These are phyloP conservation scores for Xylaria sp. DNA, from an alignment of 2,329 filamentous ascomycete species.

Conservation along the genomic window DNA sequence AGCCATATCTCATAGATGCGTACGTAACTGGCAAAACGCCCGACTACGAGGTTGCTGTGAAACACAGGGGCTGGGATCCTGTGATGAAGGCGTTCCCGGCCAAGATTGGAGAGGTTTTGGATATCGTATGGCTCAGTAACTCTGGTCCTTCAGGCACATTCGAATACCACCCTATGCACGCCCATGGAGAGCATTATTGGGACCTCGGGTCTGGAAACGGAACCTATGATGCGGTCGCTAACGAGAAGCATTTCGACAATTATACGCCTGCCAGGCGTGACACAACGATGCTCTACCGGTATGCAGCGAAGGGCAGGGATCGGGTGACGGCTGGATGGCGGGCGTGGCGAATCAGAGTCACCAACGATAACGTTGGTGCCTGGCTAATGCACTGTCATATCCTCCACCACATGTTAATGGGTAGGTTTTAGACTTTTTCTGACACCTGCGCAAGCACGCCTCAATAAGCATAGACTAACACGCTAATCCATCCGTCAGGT, in stretches of 20 bases:
- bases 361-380: slow-evolving; percentile 56
- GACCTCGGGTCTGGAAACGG: slow-evolving; percentile 60
- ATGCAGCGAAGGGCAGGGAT: slow-evolving; percentile 48
- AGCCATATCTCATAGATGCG: slow-evolving; percentile 58
- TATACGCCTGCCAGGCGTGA: slow-evolving; percentile 49
- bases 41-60: slow-evolving; percentile 55
- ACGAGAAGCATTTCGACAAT: slow-evolving; percentile 49
- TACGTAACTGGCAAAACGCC: slow-evolving; percentile 59
- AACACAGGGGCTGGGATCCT: slow-evolving; percentile 61
- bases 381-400: slow-evolving; percentile 70
- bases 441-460: background rate
- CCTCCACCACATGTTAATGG: slow-evolving; percentile 64
- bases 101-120: slow-evolving; percentile 60
- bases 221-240: slow-evolving; percentile 55
- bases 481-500: slow-evolving; percentile 31
- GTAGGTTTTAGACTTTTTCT: slow-evolving; percentile 40
- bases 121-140: slow-evolving; percentile 57
- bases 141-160: slow-evolving; percentile 44
- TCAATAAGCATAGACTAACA: background rate
- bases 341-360: slow-evolving; percentile 60
- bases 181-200: slow-evolving; percentile 59
- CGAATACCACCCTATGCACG: slow-evolving; percentile 60
- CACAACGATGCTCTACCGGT: slow-evolving; percentile 63
- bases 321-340: slow-evolving; percentile 60
- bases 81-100: slow-evolving; percentile 56